Percentiles rank a stretch among this genome's conserved stretches.
phyloP scores from a whole-genome alignment of 306 rosid genomes.

The Rubus idaeus region DNA sequence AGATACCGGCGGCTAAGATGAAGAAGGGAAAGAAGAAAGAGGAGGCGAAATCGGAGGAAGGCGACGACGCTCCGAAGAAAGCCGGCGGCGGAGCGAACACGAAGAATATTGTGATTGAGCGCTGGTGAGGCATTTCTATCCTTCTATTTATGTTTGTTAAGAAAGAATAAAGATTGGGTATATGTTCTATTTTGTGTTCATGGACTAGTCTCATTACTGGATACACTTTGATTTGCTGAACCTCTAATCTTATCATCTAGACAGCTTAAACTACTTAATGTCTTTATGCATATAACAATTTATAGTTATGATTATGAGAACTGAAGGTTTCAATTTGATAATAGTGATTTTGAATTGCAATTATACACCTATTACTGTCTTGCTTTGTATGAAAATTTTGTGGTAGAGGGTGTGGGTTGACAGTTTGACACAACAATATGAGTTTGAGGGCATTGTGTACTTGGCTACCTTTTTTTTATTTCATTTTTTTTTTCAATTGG shows the following conservation, averaged over 20 bases:
- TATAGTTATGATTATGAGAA: neutral
- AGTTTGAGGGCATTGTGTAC: neutral
- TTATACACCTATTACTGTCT: neutral
- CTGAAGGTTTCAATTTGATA: neutral
- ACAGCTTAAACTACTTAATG: neutral
- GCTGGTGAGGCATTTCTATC: conserved; percentile 36
- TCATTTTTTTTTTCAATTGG: neutral
- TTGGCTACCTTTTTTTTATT: neutral
- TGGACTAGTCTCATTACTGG: no score
- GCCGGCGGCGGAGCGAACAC: neutral
- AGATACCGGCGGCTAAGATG: neutral
- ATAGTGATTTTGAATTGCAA: no score
- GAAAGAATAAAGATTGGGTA: conserved; percentile 5
- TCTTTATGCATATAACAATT: neutral
- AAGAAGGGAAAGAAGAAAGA: conserved; percentile 1
- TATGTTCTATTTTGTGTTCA: no score
- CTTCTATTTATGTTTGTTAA: neutral
- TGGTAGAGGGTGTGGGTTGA: neutral
- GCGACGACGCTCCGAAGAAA: neutral
- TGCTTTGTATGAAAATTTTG: neutral
- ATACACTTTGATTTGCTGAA: no score
- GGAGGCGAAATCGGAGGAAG: neutral
- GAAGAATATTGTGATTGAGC: conserved; percentile 48
- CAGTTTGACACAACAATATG: neutral
- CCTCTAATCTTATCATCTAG: no score